phyloP scores from a whole-genome alignment of 371 early-diverging fungal genomes.

The Nosema muscidifuracis region DNA sequence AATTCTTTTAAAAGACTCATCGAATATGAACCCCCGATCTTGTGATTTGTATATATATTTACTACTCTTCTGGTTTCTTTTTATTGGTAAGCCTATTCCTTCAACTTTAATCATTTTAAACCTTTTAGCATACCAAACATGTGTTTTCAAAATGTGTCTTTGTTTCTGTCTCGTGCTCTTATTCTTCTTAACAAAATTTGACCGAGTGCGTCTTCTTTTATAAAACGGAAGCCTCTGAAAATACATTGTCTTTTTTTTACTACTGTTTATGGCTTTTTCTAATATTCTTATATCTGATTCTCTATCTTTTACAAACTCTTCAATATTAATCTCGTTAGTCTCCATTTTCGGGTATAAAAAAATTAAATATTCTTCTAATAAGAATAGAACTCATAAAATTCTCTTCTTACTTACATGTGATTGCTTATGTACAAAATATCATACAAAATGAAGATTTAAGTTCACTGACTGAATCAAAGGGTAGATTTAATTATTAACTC shows the following conservation, averaged over 20 bases:
- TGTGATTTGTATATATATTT: slow-evolving; percentile 56
- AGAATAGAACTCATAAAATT: too few species aligned
- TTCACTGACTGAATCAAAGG: too few species aligned
- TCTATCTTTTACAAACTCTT: slow-evolving; percentile 50
- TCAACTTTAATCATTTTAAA: slow-evolving; percentile 53
- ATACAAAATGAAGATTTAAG: too few species aligned
- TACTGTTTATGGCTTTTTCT: slow-evolving; percentile 38
- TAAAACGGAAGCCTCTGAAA: slow-evolving; percentile 57
- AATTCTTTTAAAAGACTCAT: slow-evolving; percentile 47
- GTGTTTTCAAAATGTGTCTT: slow-evolving; percentile 44
- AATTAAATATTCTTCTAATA: slow-evolving; percentile 3
- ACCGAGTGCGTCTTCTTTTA: slow-evolving; percentile 50
- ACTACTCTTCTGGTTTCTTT: slow-evolving; percentile 41
- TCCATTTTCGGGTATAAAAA: background rate
- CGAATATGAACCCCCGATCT: slow-evolving; percentile 51
- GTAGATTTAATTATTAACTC: too few species aligned
- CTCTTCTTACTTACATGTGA: too few species aligned
- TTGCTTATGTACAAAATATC: too few species aligned
- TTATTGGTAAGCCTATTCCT: slow-evolving; percentile 29
- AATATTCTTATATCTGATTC: slow-evolving; percentile 48
- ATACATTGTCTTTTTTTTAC: slow-evolving; percentile 44
- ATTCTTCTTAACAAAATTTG: slow-evolving; percentile 23
- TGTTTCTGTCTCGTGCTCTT: slow-evolving; percentile 19
- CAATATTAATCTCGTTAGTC: slow-evolving; percentile 37
- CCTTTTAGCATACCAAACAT: slow-evolving; percentile 57